Evolutionary conservation across 2,329 filamentous ascomycete genomes (phyloP).

Genomic region (Penicillium palitans): DNA sequence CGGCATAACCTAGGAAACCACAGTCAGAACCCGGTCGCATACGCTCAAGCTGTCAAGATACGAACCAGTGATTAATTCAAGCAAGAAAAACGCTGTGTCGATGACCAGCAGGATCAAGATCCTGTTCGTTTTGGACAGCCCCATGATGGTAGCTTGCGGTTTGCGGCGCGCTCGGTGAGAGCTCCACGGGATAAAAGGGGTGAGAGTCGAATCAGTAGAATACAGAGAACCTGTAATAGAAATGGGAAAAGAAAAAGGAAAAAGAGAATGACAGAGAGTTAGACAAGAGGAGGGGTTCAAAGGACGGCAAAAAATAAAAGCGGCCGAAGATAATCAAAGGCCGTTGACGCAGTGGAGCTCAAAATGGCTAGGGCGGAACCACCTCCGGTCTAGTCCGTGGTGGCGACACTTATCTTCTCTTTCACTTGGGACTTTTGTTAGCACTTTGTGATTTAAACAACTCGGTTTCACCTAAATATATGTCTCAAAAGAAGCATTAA

Average conservation of each 20-base stretch:
- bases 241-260: background rate
- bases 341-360: slow-evolving; percentile 18
- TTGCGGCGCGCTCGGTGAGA: slow-evolving; percentile 26
- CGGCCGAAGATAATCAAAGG: slow-evolving; percentile 1
- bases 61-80: slow-evolving; percentile 76
- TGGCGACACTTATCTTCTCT: slow-evolving; percentile 13
- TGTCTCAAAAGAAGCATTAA: background rate
- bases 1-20: slow-evolving; percentile 63
- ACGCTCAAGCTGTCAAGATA: slow-evolving; percentile 4
- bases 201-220: background rate
- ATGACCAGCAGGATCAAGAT: slow-evolving; percentile 92
- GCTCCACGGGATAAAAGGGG: slow-evolving; percentile 10
- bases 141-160: slow-evolving; percentile 56
- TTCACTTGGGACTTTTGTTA: background rate
- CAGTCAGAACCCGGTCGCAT: slow-evolving; percentile 17
- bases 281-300: slow-evolving; percentile 1
- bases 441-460: background rate
- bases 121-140: slow-evolving; percentile 85
- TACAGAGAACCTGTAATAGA: background rate
- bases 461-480: background rate
- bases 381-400: slow-evolving; percentile 19
- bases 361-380: slow-evolving; percentile 18
- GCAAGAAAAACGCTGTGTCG: slow-evolving; percentile 82
- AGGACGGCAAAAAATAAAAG: slow-evolving; percentile 9
- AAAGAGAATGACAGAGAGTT: background rate